These are phyloP conservation scores for Erodium maritimum DNA, from an alignment of 345 rosid genomes.

Conservation along the genomic window DNA sequence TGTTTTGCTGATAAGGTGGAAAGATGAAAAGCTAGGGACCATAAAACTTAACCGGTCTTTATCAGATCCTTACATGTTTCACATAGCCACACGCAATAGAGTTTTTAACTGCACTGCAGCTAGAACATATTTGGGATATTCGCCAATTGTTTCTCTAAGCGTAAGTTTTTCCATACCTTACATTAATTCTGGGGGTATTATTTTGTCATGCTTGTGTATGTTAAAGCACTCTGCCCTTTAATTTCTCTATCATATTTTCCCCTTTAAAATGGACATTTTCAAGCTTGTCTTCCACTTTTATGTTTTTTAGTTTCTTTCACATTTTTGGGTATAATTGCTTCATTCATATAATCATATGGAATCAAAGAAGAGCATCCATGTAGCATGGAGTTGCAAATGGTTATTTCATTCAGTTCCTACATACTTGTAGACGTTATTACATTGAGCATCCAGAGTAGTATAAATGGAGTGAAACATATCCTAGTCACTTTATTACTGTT, in stretches of 20 bases:
- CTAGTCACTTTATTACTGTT: neutral
- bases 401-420: neutral
- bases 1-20: slow-evolving; percentile 40
- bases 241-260: neutral
- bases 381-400: neutral
- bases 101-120: slow-evolving; percentile 80
- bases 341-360: neutral
- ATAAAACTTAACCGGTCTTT: slow-evolving; percentile 22
- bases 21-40: slow-evolving; percentile 32
- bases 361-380: neutral
- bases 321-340: neutral
- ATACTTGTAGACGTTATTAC: too few species aligned
- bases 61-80: slow-evolving; percentile 39
- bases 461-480: neutral
- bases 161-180: slow-evolving; percentile 28
- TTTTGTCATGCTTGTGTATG: neutral
- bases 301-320: neutral
- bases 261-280: neutral
- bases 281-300: neutral
- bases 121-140: slow-evolving; percentile 55
- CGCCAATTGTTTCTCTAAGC: slow-evolving; percentile 51
- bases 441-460: neutral
- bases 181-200: neutral
- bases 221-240: neutral
- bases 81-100: slow-evolving; percentile 56